phyloP scores from a whole-genome alignment of 768 basidiomycete genomes.

The Lactifluus subvellereus region DNA sequence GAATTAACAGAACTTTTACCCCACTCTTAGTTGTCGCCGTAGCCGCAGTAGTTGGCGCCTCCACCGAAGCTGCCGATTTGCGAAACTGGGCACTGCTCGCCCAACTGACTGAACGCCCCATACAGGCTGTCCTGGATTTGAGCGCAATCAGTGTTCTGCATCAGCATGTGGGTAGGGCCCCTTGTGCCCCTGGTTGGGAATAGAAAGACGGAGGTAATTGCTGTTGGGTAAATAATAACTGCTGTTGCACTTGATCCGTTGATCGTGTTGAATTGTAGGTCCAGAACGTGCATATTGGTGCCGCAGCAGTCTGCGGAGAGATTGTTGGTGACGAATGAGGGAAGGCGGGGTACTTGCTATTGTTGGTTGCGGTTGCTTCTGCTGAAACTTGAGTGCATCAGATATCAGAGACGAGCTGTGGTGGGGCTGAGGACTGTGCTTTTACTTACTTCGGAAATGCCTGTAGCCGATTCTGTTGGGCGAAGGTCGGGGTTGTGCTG shows the following conservation, averaged over 20 bases:
- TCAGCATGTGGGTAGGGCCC: conserved; percentile 64
- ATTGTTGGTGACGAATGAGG: conserved; percentile 34
- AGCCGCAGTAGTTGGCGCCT: conserved; percentile 62
- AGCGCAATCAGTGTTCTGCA: conserved; percentile 56
- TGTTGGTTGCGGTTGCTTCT: conserved; percentile 21
- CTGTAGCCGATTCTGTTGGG: conserved; percentile 36
- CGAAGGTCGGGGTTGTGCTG: conserved; percentile 34
- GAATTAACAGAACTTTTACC: conserved; percentile 37
- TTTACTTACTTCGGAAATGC: conserved; percentile 26
- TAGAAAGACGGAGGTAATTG: conserved; percentile 52
- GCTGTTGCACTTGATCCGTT: conserved; percentile 40
- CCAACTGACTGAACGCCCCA: conserved; percentile 58
- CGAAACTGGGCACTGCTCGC: conserved; percentile 45
- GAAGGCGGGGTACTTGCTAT: conserved; percentile 23
- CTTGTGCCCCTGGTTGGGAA: conserved; percentile 49
- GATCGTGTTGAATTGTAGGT: conserved; percentile 59
- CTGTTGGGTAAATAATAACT: conserved; percentile 38
- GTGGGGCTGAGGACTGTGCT: neutral
- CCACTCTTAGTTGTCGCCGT: conserved; percentile 54
- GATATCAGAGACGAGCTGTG: conserved; percentile 30
- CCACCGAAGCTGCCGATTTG: conserved; percentile 51
- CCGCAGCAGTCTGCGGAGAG: conserved; percentile 35
- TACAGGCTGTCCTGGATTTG: conserved; percentile 60
- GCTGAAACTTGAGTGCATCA: conserved; percentile 29
- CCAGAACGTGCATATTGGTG: conserved; percentile 61